Percentiles rank a stretch among this genome's conserved stretches.
These are phyloP conservation scores for Russula lepida DNA, from an alignment of 768 basidiomycete species.

Conservation along the genomic window DNA sequence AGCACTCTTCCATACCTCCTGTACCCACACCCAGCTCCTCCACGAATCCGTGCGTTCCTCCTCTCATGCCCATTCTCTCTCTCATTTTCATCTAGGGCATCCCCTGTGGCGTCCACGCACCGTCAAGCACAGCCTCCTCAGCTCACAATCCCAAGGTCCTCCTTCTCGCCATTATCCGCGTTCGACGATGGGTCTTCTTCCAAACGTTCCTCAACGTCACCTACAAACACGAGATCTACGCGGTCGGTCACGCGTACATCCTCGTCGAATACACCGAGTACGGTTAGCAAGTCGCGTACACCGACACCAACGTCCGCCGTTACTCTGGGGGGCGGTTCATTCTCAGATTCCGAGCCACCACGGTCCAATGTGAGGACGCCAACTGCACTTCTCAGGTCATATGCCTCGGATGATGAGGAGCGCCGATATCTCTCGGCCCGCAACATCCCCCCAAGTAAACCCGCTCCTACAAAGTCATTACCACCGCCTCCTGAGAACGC, in stretches of 20 bases:
- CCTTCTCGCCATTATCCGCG: not conserved
- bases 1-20: not conserved
- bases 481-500: constrained; percentile 11
- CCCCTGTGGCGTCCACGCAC: not conserved
- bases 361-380: constrained; percentile 2
- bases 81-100: not conserved
- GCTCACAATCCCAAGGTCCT: constrained; percentile 5
- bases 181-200: constrained; percentile 14
- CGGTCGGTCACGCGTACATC: constrained; percentile 5
- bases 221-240: constrained; percentile 7
- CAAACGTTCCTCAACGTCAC: constrained; percentile 12
- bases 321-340: constrained; percentile 10
- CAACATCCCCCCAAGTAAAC: constrained; percentile 13
- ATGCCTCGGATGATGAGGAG: constrained; percentile 18
- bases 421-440: constrained; percentile 13
- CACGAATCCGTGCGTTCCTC: constrained; percentile 1
- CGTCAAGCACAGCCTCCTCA: not conserved
- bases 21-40: constrained; percentile 1
- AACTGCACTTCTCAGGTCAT: constrained; percentile 4
- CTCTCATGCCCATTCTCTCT: not conserved
- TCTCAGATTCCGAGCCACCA: constrained; percentile 16
- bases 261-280: not conserved
- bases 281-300: constrained; percentile 12
- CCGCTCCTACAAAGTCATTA: constrained; percentile 15
- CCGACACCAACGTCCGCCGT: constrained; percentile 12